Percentiles rank a stretch among this genome's conserved stretches.
phyloP scores from a whole-genome alignment of 2,329 filamentous ascomycete species.

The Ascochyta fabae region DNA sequence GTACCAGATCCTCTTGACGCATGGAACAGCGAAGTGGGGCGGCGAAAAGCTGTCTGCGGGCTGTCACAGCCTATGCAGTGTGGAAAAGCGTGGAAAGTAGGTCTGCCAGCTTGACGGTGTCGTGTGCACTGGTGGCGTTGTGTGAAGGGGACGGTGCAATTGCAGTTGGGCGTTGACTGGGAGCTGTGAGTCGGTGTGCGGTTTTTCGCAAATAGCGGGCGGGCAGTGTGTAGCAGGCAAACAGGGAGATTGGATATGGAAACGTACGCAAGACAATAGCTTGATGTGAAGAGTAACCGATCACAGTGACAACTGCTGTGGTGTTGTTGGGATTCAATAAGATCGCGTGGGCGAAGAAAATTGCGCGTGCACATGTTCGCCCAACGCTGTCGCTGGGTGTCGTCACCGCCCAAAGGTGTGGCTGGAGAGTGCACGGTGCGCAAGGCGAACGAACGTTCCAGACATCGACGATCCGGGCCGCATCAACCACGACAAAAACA shows the following conservation, averaged over 20 bases:
- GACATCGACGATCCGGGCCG: constrained; percentile 16
- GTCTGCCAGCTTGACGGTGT: constrained; percentile 46
- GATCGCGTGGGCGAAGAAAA: constrained; percentile 13
- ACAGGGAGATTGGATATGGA: too few species aligned
- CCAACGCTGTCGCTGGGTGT: constrained; percentile 1
- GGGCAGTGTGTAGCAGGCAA: neutral
- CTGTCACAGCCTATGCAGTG: constrained; percentile 48
- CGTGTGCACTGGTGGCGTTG: constrained; percentile 8
- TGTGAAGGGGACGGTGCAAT: constrained; percentile 18
- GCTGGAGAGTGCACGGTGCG: constrained; percentile 6
- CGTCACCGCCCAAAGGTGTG: constrained; percentile 15
- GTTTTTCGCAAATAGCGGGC: constrained; percentile 11
- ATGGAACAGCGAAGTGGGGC: constrained; percentile 64
- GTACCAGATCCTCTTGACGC: constrained; percentile 88
- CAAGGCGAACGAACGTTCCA: neutral
- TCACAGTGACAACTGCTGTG: constrained; percentile 4
- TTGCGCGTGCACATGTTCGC: constrained; percentile 12
- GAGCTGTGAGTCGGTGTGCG: constrained; percentile 15
- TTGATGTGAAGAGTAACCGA: neutral
- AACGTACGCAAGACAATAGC: constrained; percentile 8
- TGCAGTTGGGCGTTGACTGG: constrained; percentile 29
- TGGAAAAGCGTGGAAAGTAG: constrained; percentile 17
- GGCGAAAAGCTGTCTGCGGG: constrained; percentile 41
- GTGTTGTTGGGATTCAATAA: neutral
- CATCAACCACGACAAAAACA: neutral